Evolutionary conservation across 1,139 yeast genomes (phyloP).

Genomic region (Meyerozyma smithsonii): DNA sequence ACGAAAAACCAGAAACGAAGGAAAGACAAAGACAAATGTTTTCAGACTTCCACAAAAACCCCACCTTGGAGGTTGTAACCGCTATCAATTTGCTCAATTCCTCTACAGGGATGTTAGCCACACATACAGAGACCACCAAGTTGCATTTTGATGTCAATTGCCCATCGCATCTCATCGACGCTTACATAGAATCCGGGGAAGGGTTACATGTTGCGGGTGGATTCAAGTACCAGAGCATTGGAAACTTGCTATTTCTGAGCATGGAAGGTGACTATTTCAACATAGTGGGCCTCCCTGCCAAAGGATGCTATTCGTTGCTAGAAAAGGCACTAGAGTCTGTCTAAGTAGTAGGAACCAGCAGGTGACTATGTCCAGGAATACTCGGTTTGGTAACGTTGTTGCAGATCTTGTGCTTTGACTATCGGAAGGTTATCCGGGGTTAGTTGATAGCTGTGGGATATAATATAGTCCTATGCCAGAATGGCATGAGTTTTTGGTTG

Average conservation of each 20-base stretch:
- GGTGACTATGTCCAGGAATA: too few species aligned
- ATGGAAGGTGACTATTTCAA: constrained; percentile 81
- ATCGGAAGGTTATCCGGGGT: too few species aligned
- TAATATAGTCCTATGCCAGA: too few species aligned
- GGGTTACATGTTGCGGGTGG: constrained; percentile 91
- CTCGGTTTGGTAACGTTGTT: too few species aligned
- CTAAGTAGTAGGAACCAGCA: too few species aligned
- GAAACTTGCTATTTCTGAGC: constrained; percentile 57
- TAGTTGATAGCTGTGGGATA: too few species aligned
- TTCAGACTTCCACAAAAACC: constrained; percentile 37
- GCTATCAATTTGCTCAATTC: constrained; percentile 54
- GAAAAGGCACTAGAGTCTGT: constrained; percentile 11
- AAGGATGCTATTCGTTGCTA: constrained; percentile 45
- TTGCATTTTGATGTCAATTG: constrained; percentile 30
- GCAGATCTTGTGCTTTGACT: too few species aligned
- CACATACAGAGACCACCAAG: constrained; percentile 19
- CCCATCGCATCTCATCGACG: constrained; percentile 48
- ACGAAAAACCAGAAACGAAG: constrained; percentile 70
- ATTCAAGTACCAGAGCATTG: constrained; percentile 73
- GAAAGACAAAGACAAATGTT: constrained; percentile 43
- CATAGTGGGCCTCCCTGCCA: constrained; percentile 85
- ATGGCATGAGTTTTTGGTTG: too few species aligned
- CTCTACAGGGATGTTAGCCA: constrained; percentile 1
- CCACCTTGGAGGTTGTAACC: constrained; percentile 57
- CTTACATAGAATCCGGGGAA: constrained; percentile 67